phyloP scores from a whole-genome alignment of 2,329 filamentous ascomycete species.

The Diaporthe ampelina region DNA sequence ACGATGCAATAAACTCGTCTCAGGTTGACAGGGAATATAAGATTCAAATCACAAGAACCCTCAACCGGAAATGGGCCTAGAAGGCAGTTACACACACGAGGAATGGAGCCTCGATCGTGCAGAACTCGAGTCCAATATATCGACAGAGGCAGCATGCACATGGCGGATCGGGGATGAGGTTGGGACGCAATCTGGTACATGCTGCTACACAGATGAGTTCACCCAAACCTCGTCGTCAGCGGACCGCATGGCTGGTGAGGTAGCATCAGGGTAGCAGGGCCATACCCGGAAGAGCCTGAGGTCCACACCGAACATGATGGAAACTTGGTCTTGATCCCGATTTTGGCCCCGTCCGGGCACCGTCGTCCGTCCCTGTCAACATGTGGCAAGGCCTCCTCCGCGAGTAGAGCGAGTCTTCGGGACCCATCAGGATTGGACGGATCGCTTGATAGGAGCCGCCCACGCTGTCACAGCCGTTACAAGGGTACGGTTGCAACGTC shows the following conservation, averaged over 20 bases:
- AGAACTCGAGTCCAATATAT: conserved; percentile 10
- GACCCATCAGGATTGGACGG: conserved; percentile 20
- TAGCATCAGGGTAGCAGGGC: not conserved
- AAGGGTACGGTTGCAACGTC: conserved; percentile 15
- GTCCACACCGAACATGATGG: not conserved
- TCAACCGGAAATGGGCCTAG: not conserved
- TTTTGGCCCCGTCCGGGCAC: not conserved
- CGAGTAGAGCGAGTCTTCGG: not conserved
- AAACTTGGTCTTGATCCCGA: not conserved
- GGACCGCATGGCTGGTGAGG: not conserved
- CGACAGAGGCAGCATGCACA: conserved; percentile 15
- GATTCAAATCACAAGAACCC: not conserved
- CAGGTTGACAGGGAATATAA: conserved; percentile 11
- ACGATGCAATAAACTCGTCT: conserved; percentile 9
- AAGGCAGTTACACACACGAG: conserved; percentile 9
- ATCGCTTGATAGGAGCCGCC: not conserved
- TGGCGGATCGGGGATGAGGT: not conserved
- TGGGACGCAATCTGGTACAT: not conserved
- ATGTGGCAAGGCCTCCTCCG: conserved; percentile 22
- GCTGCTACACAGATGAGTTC: conserved; percentile 1
- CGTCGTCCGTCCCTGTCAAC: conserved; percentile 22
- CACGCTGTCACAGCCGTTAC: not conserved
- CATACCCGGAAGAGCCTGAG: not conserved
- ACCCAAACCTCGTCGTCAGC: not conserved
- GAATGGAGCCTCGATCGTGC: not conserved